Evolutionary conservation across 2,329 filamentous ascomycete genomes (phyloP).

Genomic region (Biscogniauxia marginata): DNA sequence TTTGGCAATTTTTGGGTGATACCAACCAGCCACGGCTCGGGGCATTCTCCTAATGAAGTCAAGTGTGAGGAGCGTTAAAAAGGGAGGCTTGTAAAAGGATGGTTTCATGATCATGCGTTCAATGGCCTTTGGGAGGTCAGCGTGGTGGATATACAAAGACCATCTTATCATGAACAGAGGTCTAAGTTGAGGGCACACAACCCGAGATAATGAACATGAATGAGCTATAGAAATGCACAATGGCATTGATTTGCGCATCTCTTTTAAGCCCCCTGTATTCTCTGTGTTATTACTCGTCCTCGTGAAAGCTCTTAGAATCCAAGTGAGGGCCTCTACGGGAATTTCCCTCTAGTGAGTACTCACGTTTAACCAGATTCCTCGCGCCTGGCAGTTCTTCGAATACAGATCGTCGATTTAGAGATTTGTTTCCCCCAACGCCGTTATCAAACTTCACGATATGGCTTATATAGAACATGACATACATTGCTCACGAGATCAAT

Average conservation of each 20-base stretch:
- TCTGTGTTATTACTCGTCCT: no score
- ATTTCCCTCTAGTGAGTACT: no score
- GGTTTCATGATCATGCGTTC: constrained; percentile 10
- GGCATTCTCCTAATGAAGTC: constrained; percentile 15
- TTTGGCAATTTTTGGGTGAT: constrained; percentile 19
- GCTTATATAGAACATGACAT: no score
- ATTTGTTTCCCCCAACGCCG: no score
- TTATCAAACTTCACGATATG: no score
- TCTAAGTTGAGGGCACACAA: constrained; percentile 9
- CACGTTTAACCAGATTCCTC: no score
- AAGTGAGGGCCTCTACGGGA: no score
- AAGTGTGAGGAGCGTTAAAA: constrained; percentile 18
- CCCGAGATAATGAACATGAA: constrained; percentile 11
- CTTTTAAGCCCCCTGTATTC: not conserved
- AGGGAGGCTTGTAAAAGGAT: constrained; percentile 16
- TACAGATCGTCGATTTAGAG: no score
- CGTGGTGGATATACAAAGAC: not conserved
- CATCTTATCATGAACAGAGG: constrained; percentile 2
- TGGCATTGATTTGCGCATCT: not conserved
- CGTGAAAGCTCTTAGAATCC: no score
- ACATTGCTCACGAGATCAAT: no score
- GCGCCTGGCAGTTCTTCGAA: no score
- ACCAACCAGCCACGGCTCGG: constrained; percentile 16
- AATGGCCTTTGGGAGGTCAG: constrained; percentile 4
- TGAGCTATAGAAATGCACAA: not conserved